Base-by-base conservation (phyloP, 768 basidiomycete species). In the Amanita polypyramis region DNA sequence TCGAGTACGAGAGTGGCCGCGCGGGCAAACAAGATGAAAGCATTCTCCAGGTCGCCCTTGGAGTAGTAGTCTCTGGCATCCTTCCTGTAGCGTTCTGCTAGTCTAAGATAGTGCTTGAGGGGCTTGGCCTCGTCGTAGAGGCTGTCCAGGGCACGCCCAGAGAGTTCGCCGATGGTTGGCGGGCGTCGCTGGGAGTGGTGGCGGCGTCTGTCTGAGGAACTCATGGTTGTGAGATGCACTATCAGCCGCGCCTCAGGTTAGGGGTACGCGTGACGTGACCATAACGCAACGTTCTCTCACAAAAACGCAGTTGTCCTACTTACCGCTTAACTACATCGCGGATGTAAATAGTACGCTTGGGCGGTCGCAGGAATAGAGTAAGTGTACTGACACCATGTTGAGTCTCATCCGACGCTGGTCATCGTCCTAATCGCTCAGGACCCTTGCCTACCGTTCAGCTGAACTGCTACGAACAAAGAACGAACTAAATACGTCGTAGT, bases 1-100 rank as follows among this genome's bases (percentile, higher is more conserved):
- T 91, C 85, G 9, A 87, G 74, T 4, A 88, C 83, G 49, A 90
- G 66, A 1, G 83, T 86, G 0, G 85, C 85, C 7, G 86, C 83
- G 51, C 71, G 77, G 2, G 86, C 86, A 43, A 75, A 77, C 52
- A 78, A 71, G 14, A 89, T 69, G 60, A 88, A 90, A 1, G 81
- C 83, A n/a, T 62, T 67, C 59, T 89, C 83, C 41, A 80, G 65
- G 59, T 90, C 79, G 1, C 74, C 73, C 15, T 66, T 64, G 30
- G 71, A 68, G 1, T 64, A 62, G 54, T 64, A 65, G 19, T 64
- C 64, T 52, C 73, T 76, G 23, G 74, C 83, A 15, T 71, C 70
- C 56, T 72, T 73, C 44, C 82, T 71, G 48, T 77, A 74, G 52
- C 67, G 70, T 65, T 85, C 82, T 7, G 83, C 84, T 2, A 70